These are phyloP conservation scores for Trifolium fragiferum DNA, from an alignment of 306 rosid species.

Conservation along the genomic window DNA sequence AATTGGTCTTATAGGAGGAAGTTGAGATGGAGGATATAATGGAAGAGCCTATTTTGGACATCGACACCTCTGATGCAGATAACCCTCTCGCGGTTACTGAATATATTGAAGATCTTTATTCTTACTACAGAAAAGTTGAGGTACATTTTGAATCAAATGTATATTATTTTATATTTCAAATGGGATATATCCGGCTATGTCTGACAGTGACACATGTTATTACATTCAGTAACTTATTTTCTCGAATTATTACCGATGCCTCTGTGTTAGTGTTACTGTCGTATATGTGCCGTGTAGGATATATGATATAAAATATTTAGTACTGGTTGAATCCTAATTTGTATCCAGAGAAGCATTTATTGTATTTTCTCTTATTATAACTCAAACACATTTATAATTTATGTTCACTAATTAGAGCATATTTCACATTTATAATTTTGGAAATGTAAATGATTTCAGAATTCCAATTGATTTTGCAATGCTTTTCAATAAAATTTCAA, in stretches of 20 bases:
- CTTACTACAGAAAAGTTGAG: conserved; percentile 76
- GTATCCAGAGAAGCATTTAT: not conserved
- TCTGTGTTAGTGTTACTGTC: no score
- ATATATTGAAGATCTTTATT: conserved; percentile 75
- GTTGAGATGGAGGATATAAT: conserved; percentile 92
- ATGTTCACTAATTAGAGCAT: not conserved
- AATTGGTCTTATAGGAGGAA: conserved; percentile 60
- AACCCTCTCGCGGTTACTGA: conserved; percentile 87
- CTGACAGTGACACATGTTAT: no score
- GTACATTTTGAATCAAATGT: conserved; percentile 52
- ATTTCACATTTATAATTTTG: not conserved
- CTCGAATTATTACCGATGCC: no score
- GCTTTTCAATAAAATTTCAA: conserved; percentile 17
- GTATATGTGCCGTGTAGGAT: no score
- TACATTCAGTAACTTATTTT: no score
- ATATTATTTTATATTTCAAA: no score
- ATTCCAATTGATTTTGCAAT: not conserved
- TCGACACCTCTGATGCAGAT: conserved; percentile 63
- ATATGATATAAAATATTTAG: no score
- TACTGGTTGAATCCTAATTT: not conserved
- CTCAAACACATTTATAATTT: not conserved
- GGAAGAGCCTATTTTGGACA: conserved; percentile 71
- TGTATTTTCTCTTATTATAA: not conserved
- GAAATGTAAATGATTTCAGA: no score
- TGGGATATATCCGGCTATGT: no score